These are phyloP conservation scores for Aspergillus proliferans DNA, from an alignment of 2,329 filamentous ascomycete species.

Conservation along the genomic window DNA sequence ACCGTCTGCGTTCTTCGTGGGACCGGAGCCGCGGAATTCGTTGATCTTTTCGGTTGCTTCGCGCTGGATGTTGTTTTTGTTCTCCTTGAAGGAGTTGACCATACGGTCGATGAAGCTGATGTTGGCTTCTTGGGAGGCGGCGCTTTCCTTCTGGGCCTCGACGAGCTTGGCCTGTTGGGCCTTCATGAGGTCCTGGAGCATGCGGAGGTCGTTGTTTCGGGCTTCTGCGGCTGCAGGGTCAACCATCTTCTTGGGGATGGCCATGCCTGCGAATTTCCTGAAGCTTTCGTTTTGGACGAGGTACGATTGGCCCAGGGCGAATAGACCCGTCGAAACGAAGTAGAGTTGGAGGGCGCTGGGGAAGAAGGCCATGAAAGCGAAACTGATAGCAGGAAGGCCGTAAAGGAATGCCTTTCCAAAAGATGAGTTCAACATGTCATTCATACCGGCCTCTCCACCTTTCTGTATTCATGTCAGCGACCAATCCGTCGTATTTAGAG, in stretches of 20 bases:
- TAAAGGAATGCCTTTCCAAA: conserved; percentile 31
- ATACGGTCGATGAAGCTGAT: conserved; percentile 20
- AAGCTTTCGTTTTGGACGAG: conserved; percentile 35
- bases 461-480: conserved; percentile 16
- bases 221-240: background rate
- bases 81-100: conserved; percentile 19
- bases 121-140: background rate
- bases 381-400: conserved; percentile 48
- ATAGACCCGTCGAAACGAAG: conserved; percentile 46
- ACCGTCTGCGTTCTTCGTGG: conserved; percentile 15
- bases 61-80: conserved; percentile 11
- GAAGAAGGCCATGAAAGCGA: conserved; percentile 50
- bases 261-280: conserved; percentile 23
- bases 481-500: background rate
- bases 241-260: conserved; percentile 8
- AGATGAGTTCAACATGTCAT: conserved; percentile 23
- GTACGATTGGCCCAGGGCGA: conserved; percentile 39
- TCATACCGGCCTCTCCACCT: conserved; percentile 33
- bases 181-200: background rate
- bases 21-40: conserved; percentile 14
- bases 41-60: conserved; percentile 9
- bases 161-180: background rate
- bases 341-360: conserved; percentile 57
- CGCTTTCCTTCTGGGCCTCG: background rate
- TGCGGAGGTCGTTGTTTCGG: background rate